Evolutionary conservation across 2,329 filamentous ascomycete species (phyloP).

Genomic region (Pseudogymnoascus sp.): DNA sequence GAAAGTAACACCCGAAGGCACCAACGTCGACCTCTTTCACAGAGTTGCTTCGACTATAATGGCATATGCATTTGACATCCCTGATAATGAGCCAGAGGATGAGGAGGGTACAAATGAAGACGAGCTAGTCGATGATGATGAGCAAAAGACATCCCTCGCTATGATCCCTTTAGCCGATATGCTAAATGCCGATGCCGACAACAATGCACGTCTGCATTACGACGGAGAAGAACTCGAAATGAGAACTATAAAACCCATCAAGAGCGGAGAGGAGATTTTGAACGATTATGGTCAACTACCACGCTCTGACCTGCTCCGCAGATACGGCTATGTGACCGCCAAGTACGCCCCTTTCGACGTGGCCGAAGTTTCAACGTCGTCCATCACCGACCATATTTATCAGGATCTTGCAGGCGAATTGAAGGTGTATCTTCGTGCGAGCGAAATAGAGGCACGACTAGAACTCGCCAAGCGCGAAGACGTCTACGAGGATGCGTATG

Average conservation of each 20-base stretch:
- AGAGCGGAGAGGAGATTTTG: constrained; percentile 53
- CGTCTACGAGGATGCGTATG: constrained; percentile 53
- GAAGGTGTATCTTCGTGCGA: constrained; percentile 19
- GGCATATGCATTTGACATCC: constrained; percentile 65
- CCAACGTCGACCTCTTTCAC: constrained; percentile 44
- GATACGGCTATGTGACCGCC: constrained; percentile 60
- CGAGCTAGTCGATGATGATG: constrained; percentile 38
- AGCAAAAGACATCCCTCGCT: constrained; percentile 43
- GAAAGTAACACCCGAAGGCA: constrained; percentile 39
- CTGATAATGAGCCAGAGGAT: constrained; percentile 22
- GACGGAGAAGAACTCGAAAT: constrained; percentile 44
- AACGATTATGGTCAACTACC: constrained; percentile 65
- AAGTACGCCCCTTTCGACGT: constrained; percentile 60
- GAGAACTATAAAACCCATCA: constrained; percentile 51
- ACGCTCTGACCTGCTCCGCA: constrained; percentile 55
- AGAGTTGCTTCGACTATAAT: constrained; percentile 61
- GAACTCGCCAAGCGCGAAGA: constrained; percentile 47
- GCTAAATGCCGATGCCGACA: constrained; percentile 62
- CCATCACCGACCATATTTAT: constrained; percentile 29
- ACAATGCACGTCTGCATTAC: constrained; percentile 44
- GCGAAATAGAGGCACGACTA: constrained; percentile 23
- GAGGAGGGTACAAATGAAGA: constrained; percentile 39
- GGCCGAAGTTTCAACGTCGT: constrained; percentile 48
- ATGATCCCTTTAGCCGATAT: constrained; percentile 67
- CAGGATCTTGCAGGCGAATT: constrained; percentile 17